Conservation (phyloP, 192 early-diverging fungal species). For the Coemansia sp. region DNA sequence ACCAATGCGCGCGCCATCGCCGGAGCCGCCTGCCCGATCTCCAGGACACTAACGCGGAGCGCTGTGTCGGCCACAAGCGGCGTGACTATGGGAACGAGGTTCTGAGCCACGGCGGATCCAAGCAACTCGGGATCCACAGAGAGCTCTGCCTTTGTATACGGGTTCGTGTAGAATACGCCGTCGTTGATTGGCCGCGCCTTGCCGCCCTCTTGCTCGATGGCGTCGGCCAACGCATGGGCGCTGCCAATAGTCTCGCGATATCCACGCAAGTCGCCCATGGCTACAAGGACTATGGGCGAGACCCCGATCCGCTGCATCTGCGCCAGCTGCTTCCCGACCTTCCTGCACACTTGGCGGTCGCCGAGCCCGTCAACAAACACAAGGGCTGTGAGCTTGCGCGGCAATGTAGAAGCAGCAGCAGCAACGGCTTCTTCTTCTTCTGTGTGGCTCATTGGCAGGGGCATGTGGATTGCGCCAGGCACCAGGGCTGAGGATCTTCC, state of each 20-base stretch:
- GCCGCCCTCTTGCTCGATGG: slow-evolving; percentile 75
- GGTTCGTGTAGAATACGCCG: slow-evolving; percentile 59
- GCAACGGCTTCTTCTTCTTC: slow-evolving; percentile 1
- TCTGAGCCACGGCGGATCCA: slow-evolving; percentile 62
- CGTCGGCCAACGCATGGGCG: slow-evolving; percentile 58
- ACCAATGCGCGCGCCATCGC: slow-evolving; percentile 62
- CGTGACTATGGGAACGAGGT: slow-evolving; percentile 66
- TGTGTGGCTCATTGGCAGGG: neutral
- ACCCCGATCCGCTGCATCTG: slow-evolving; percentile 57
- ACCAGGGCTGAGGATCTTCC: slow-evolving; percentile 12
- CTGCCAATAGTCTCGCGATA: slow-evolving; percentile 25
- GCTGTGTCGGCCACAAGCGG: slow-evolving; percentile 59
- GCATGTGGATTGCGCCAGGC: slow-evolving; percentile 20
- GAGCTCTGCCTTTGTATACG: slow-evolving; percentile 19
- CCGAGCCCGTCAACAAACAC: slow-evolving; percentile 37
- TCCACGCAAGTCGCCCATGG: neutral
- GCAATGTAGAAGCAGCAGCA: no score
- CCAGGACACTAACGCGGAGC: slow-evolving; percentile 43
- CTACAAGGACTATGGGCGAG: slow-evolving; percentile 36
- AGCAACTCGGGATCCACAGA: slow-evolving; percentile 57
- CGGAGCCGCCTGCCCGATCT: slow-evolving; percentile 46
- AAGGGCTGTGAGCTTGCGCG: slow-evolving; percentile 25
- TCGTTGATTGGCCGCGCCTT: slow-evolving; percentile 69
- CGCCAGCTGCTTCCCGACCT: slow-evolving; percentile 47
- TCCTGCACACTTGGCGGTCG: neutral